Percentiles rank a stretch among this genome's conserved stretches.
phyloP scores from a whole-genome alignment of 2,329 filamentous ascomycete species.

The Rhynchosporium secalis region DNA sequence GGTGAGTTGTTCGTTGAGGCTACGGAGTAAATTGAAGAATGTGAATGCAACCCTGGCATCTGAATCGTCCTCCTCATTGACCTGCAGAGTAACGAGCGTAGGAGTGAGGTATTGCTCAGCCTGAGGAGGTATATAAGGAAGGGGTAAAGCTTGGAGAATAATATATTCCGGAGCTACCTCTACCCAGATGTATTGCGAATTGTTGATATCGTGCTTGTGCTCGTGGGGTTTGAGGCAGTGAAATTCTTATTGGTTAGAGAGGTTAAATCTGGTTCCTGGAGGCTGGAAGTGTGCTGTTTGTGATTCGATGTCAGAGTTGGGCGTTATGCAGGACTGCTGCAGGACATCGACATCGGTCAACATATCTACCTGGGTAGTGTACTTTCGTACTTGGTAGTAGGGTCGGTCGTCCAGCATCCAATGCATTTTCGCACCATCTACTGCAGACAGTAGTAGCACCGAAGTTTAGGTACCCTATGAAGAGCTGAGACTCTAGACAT shows the following conservation, averaged over 20 bases:
- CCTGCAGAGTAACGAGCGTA: background rate
- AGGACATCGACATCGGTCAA: background rate
- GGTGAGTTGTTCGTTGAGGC: background rate
- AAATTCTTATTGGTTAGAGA: background rate
- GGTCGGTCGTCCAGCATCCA: too few species aligned
- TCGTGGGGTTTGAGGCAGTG: background rate
- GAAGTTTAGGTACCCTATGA: background rate
- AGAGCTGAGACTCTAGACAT: background rate
- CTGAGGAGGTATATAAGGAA: background rate
- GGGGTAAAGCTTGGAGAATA: background rate
- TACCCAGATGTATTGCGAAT: too few species aligned
- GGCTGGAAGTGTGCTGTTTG: background rate
- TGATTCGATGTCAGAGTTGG: slow-evolving; percentile 8
- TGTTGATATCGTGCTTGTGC: background rate
- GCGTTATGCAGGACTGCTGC: slow-evolving; percentile 7
- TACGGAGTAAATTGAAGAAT: slow-evolving; percentile 4
- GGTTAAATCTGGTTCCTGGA: slow-evolving; percentile 8
- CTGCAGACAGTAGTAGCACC: background rate
- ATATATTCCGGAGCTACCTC: background rate
- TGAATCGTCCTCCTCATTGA: too few species aligned
- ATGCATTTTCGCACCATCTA: too few species aligned
- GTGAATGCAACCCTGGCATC: background rate
- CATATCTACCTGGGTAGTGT: too few species aligned
- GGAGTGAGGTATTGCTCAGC: background rate
- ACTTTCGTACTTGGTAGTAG: too few species aligned